A percentile compares a stretch with the other conserved stretches of the same genome.
phyloP scores from a whole-genome alignment of 371 early-diverging fungal species.

The Circinella minor region DNA sequence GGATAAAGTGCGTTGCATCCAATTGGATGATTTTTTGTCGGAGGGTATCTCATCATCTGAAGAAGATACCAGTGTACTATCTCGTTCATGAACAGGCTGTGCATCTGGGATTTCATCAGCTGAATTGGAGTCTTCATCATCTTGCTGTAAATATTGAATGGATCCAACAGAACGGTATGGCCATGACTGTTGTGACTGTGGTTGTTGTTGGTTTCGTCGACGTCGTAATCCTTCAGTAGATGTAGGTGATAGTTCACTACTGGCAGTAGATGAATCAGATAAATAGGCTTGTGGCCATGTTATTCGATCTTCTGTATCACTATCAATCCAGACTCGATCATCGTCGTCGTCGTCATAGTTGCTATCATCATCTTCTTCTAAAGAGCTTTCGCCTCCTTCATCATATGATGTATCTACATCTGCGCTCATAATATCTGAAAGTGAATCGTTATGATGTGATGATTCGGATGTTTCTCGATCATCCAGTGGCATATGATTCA shows the following conservation, averaged over 20 bases:
- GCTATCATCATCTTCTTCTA: constrained; percentile 15
- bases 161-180: constrained; percentile 2
- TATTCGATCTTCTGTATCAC: constrained; percentile 21
- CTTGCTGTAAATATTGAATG: constrained; percentile 35
- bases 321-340: constrained; percentile 31
- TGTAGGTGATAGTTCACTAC: neutral
- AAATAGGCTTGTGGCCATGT: constrained; percentile 15
- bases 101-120: constrained; percentile 27
- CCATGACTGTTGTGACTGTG: constrained; percentile 11
- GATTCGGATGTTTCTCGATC: constrained; percentile 22
- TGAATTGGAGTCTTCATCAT: constrained; percentile 19
- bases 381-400: constrained; percentile 14
- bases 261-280: constrained; percentile 34
- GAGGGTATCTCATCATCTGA: constrained; percentile 25
- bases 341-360: constrained; percentile 16
- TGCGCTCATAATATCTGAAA: constrained; percentile 39
- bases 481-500: constrained; percentile 19
- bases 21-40: constrained; percentile 25
- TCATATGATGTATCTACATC: constrained; percentile 42
- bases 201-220: constrained; percentile 18
- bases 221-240: constrained; percentile 21
- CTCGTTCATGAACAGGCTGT: constrained; percentile 22
- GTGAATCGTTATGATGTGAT: constrained; percentile 16
- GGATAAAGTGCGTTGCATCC: constrained; percentile 53
- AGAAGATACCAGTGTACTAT: constrained; percentile 6